Conservation (phyloP, 805 yeast genomes). For the Cyberlindnera galapagoensis region DNA sequence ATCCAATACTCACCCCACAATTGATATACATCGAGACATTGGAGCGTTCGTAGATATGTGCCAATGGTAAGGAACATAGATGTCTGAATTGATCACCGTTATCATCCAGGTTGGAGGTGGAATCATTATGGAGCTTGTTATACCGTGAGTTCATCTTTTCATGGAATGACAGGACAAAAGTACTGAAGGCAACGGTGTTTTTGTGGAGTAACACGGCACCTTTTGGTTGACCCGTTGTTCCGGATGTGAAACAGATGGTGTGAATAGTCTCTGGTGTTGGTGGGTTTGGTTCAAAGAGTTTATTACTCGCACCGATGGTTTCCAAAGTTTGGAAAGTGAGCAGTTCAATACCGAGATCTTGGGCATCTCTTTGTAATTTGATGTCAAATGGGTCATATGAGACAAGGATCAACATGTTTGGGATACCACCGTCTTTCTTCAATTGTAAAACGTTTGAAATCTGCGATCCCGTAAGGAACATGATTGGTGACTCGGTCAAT, state of each 20-base stretch:
- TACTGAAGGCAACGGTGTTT: slow-evolving; percentile 35
- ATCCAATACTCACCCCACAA: slow-evolving; percentile 24
- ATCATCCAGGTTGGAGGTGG: slow-evolving; percentile 7
- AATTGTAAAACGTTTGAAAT: slow-evolving; percentile 32
- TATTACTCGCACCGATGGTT: slow-evolving; percentile 5
- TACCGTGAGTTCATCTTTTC: slow-evolving; percentile 2
- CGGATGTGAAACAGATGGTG: slow-evolving; percentile 55
- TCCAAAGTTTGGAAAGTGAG: slow-evolving; percentile 31
- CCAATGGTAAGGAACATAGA: slow-evolving; percentile 44
- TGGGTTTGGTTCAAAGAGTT: slow-evolving; percentile 23
- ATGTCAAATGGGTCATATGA: slow-evolving; percentile 39
- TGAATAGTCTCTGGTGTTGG: slow-evolving; percentile 36
- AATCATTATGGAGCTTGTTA: slow-evolving; percentile 4
- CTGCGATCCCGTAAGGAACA: slow-evolving; percentile 42
- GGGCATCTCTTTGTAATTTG: slow-evolving; percentile 24
- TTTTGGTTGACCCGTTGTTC: slow-evolving; percentile 60
- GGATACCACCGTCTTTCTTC: slow-evolving; percentile 21
- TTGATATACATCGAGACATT: slow-evolving; percentile 26
- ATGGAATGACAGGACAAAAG: slow-evolving; percentile 2
- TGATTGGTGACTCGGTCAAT: slow-evolving; percentile 57
- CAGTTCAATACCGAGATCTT: slow-evolving; percentile 24
- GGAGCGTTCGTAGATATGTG: slow-evolving; percentile 43
- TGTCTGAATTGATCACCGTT: slow-evolving; percentile 25
- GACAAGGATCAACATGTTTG: slow-evolving; percentile 35
- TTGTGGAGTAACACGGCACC: slow-evolving; percentile 47